Evolutionary conservation across 306 rosid genomes (phyloP).

Genomic region (Dalbergia cochinchinensis): DNA sequence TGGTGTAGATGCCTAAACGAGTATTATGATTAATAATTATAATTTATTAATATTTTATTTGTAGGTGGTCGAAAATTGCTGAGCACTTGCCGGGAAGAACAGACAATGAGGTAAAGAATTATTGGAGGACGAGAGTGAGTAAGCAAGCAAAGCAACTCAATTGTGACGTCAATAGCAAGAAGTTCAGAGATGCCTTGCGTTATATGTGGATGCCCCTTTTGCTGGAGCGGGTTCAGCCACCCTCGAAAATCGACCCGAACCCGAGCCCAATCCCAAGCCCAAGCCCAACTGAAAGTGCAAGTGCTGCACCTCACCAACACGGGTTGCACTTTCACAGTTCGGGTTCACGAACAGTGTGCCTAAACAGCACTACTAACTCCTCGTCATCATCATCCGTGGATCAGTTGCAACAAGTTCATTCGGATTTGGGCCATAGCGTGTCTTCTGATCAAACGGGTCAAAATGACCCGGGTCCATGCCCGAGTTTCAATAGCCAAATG

Average conservation of each 20-base stretch:
- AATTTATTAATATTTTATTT: background rate
- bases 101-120: conserved; percentile 84
- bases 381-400: conserved; percentile 8
- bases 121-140: conserved; percentile 89
- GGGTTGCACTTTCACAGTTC: background rate
- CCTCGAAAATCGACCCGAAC: background rate
- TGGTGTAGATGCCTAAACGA: too few relatives aligned
- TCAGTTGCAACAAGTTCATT: conserved; percentile 21
- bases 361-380: background rate
- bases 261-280: background rate
- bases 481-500: conserved; percentile 13
- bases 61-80: conserved; percentile 92
- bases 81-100: conserved; percentile 84
- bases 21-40: too few relatives aligned
- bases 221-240: conserved; percentile 68
- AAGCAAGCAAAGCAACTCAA: conserved; percentile 92
- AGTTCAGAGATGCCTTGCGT: conserved; percentile 68
- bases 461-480: conserved; percentile 1
- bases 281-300: background rate
- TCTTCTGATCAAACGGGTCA: background rate
- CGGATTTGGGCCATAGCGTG: conserved; percentile 29
- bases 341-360: background rate
- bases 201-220: conserved; percentile 88
- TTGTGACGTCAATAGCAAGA: conserved; percentile 89
- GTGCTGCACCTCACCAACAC: background rate